Percentiles rank a stretch among this genome's conserved stretches.
Conservation (phyloP, 768 basidiomycete genomes). For the Pilatotrama ljubarskyi region DNA sequence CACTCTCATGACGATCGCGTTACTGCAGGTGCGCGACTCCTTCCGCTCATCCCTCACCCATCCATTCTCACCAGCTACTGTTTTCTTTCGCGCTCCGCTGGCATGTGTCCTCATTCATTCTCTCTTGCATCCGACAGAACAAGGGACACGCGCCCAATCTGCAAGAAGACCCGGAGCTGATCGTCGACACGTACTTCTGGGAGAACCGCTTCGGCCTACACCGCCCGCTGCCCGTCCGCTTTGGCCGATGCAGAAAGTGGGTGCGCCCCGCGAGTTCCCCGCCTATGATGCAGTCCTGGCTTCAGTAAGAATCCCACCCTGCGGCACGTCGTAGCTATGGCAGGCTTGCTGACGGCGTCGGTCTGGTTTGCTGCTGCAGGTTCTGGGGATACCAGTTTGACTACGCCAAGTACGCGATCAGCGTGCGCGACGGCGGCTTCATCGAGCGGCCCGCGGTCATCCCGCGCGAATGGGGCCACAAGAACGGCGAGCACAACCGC, state of each 20-base stretch:
- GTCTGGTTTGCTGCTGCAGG: slow-evolving; percentile 34
- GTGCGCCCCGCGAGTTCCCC: slow-evolving; percentile 19
- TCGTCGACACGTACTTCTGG: slow-evolving; percentile 34
- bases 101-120: too few species aligned
- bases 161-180: slow-evolving; percentile 36
- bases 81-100: background rate
- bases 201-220: background rate
- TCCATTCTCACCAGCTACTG: background rate
- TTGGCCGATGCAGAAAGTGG: slow-evolving; percentile 16
- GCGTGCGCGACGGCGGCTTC: slow-evolving; percentile 45
- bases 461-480: background rate
- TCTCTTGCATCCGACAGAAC: slow-evolving; percentile 34
- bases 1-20: slow-evolving; percentile 59
- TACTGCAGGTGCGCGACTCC: slow-evolving; percentile 51
- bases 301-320: slow-evolving; percentile 34
- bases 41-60: background rate
- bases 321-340: too few species aligned
- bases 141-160: slow-evolving; percentile 51
- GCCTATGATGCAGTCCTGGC: slow-evolving; percentile 41
- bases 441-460: slow-evolving; percentile 3
- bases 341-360: too few species aligned
- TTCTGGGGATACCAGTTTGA: slow-evolving; percentile 47
- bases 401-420: slow-evolving; percentile 34
- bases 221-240: slow-evolving; percentile 25
- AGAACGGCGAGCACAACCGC: too few species aligned